These are phyloP conservation scores for Backusella australiensis DNA, from an alignment of 192 early-diverging fungal genomes.

Conservation along the genomic window DNA sequence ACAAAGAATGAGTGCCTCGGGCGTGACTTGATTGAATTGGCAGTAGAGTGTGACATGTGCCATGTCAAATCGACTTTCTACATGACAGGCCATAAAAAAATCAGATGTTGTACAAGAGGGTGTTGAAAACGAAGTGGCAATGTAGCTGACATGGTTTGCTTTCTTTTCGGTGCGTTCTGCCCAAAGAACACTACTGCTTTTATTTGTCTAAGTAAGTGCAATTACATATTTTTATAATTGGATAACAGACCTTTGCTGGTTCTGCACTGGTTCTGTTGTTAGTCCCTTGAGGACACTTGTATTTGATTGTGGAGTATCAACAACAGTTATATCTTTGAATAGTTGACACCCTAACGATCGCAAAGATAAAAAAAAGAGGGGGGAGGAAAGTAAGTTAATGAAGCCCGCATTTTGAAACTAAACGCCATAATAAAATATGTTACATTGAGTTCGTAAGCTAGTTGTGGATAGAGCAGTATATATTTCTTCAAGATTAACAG, in stretches of 20 bases:
- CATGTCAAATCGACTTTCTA: constrained; percentile 6
- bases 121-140: neutral
- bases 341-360: neutral
- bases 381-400: neutral
- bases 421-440: neutral
- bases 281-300: neutral
- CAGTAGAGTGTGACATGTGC: constrained; percentile 2
- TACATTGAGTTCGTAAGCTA: neutral
- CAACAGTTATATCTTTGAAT: neutral
- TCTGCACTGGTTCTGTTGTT: neutral
- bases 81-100: neutral
- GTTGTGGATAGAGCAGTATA: neutral
- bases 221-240: neutral
- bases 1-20: neutral
- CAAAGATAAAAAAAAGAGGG: neutral
- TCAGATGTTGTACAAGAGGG: neutral
- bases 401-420: neutral
- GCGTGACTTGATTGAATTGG: neutral
- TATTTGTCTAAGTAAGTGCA: neutral
- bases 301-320: neutral
- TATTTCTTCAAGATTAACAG: neutral
- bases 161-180: neutral
- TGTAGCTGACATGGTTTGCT: neutral
- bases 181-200: neutral
- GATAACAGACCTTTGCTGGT: neutral